These are phyloP conservation scores for Skeletonema marinoi DNA, from an alignment of 108 stramenopile genomes.

Conservation along the genomic window DNA sequence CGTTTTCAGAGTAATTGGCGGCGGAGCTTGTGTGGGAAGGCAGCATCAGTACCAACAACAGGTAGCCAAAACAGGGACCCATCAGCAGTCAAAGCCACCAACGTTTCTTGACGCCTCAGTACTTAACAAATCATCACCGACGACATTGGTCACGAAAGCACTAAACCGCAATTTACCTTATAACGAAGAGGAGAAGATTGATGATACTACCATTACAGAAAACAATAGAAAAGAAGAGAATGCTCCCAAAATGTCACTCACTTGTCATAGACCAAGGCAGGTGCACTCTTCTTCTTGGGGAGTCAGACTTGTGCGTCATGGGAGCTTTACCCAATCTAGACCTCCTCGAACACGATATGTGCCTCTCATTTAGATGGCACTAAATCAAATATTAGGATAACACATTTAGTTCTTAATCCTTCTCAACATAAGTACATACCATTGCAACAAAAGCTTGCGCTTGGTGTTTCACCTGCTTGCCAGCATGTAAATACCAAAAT, in stretches of 20 bases:
- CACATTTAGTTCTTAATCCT: background rate
- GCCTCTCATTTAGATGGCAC: slow-evolving; percentile 21
- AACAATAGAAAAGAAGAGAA: slow-evolving; percentile 15
- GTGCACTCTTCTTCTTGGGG: slow-evolving; percentile 9
- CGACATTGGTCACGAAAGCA: slow-evolving; percentile 32
- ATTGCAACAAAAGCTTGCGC: too few species aligned
- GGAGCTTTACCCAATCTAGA: slow-evolving; percentile 23
- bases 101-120: background rate
- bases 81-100: slow-evolving; percentile 9
- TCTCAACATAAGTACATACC: background rate
- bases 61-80: slow-evolving; percentile 22
- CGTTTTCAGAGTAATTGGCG: slow-evolving; percentile 74
- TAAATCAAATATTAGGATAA: background rate
- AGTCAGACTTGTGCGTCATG: slow-evolving; percentile 17
- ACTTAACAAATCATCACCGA: slow-evolving; percentile 13
- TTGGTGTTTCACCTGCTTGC: too few species aligned
- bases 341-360: slow-evolving; percentile 7
- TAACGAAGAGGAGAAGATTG: background rate
- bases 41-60: slow-evolving; percentile 72
- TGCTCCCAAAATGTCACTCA: slow-evolving; percentile 39
- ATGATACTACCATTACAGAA: background rate
- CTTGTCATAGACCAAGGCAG: background rate
- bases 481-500: too few species aligned
- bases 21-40: slow-evolving; percentile 73
- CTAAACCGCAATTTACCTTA: slow-evolving; percentile 35